A percentile compares a stretch with the other conserved stretches of the same genome.
phyloP scores from a whole-genome alignment of 345 rosid species.

The Conringia planisiliqua region DNA sequence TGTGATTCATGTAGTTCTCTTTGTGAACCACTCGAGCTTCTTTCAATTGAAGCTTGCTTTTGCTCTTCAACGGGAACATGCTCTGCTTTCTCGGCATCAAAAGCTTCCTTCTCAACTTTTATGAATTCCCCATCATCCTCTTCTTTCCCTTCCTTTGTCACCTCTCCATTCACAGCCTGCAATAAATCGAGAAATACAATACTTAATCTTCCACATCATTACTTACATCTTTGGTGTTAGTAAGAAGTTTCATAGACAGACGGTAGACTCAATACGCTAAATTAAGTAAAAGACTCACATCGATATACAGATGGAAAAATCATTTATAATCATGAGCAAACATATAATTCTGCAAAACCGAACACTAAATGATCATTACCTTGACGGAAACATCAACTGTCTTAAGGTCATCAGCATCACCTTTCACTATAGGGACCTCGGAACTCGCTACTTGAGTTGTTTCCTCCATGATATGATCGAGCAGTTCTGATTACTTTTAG shows the following conservation, averaged over 20 bases:
- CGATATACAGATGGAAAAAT: not conserved
- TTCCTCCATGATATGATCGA: slow-evolving; percentile 55
- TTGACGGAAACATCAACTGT: slow-evolving; percentile 41
- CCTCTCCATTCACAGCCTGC: slow-evolving; percentile 56
- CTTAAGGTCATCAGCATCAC: slow-evolving; percentile 35
- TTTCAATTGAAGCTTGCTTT: slow-evolving; percentile 36
- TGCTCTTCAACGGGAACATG: slow-evolving; percentile 30
- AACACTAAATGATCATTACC: slow-evolving; percentile 41
- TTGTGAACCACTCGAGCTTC: slow-evolving; percentile 53
- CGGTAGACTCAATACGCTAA: not conserved
- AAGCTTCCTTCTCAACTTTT: slow-evolving; percentile 82
- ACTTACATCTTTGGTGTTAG: not conserved
- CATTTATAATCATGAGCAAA: not conserved
- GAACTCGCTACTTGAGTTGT: slow-evolving; percentile 41
- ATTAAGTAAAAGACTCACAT: not conserved
- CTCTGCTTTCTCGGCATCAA: slow-evolving; percentile 43
- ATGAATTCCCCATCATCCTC: slow-evolving; percentile 89
- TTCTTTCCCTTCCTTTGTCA: slow-evolving; percentile 48
- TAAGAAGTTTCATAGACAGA: not conserved
- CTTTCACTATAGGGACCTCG: slow-evolving; percentile 55
- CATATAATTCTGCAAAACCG: not conserved
- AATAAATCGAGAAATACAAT: slow-evolving; percentile 17
- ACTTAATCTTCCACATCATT: slow-evolving; percentile 8
- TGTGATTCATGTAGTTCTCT: slow-evolving; percentile 80
- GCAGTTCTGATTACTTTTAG: not conserved